Evolutionary conservation across 2,329 filamentous ascomycete species (phyloP).

Genomic region (Epichloe brachyelytri): DNA sequence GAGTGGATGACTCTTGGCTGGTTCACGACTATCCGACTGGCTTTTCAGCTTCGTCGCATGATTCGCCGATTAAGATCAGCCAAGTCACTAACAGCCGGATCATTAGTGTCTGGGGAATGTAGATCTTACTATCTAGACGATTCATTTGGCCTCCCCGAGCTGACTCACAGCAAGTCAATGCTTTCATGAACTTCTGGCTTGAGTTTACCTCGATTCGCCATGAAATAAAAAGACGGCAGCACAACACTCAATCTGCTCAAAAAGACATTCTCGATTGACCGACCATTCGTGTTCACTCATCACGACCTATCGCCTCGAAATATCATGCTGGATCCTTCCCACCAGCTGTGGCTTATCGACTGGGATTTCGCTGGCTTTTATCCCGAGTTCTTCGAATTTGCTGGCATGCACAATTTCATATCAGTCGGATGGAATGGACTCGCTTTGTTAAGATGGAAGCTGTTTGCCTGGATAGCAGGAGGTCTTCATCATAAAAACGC

Average conservation of each 20-base stretch:
- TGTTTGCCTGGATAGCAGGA: background rate
- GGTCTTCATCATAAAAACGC: no score
- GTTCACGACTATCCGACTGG: background rate
- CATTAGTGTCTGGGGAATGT: background rate
- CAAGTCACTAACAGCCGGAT: background rate
- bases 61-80: background rate
- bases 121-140: background rate
- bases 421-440: background rate
- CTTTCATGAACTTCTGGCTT: background rate
- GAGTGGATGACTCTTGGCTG: background rate
- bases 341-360: background rate
- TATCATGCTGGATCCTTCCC: background rate
- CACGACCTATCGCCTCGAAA: background rate
- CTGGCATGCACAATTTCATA: background rate
- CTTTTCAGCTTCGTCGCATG: background rate
- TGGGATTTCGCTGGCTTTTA: background rate
- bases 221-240: background rate
- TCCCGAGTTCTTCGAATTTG: background rate
- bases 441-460: background rate
- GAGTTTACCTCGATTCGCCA: background rate
- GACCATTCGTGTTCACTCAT: background rate
- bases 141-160: background rate
- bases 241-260: background rate
- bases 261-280: background rate
- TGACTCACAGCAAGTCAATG: background rate